Evolutionary conservation across 257 asterid species (phyloP), one percentile per base, ranked within the genome.

Genomic region (Solanum pennellii): DNA sequence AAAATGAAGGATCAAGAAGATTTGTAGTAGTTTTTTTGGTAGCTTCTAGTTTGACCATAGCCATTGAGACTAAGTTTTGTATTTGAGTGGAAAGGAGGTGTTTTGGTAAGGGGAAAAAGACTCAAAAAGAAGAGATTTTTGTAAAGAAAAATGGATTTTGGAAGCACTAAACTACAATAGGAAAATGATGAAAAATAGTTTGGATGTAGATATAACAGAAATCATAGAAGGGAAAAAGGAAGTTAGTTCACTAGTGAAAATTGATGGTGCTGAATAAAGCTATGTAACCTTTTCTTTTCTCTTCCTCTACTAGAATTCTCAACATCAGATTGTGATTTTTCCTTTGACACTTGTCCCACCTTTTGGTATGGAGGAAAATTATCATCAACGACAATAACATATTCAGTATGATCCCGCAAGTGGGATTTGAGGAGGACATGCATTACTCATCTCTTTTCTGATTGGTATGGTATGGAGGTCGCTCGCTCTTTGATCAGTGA

Each of bases 1-100:
- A 89, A 84, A 95, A 93, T 3, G 96, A 92, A 77, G 94, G 89
- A 68, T 91, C 95, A 12, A 90, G 89, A 12, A 73, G 33, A 52
- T 27, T 87, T 71, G 82, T 68, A 35, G 52, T 45, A 59, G 25
- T 59, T 86, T 49, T 89, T 85, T 91, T 88, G 12, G 89, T 74
- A 2, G 86, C 49, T 83, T 88, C 90, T 84, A 93, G 21, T 72
- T 92, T 88, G 66, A 91, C 88, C 89, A 88, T 87, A 41, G 97
- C 92, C 93, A 93, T 92, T 23, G 89, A 86, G 93, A 89, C 89
- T 73, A 42, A 87, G 20, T 45, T 39, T 49, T 59, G 80, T 29
- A 31, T 82, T 47, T 6, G 45, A 47, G 66, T 80, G 85, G 25
- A 14, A 79, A 25, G 65, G 1, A 41, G 65, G 84, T 86, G 0